Percentiles rank a stretch among this genome's conserved stretches.
These are phyloP conservation scores for Tardiomyces depauwii DNA, from an alignment of 1,139 yeast species.

Conservation along the genomic window DNA sequence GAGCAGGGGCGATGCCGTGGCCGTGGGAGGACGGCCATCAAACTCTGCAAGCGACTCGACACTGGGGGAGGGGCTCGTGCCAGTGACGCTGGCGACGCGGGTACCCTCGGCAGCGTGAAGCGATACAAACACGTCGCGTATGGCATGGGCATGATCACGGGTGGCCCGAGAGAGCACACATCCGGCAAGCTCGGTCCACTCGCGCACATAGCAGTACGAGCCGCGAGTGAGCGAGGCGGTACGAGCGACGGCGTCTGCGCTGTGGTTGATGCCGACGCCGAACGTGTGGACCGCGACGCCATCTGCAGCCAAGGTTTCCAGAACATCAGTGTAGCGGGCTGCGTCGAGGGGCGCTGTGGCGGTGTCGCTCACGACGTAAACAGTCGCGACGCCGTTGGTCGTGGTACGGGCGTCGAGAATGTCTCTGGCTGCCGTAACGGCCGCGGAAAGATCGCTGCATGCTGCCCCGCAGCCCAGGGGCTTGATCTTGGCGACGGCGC, in stretches of 20 bases:
- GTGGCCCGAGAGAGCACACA: constrained; percentile 4
- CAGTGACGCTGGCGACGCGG: constrained; percentile 7
- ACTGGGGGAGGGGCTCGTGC: constrained; percentile 1
- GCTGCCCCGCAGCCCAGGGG: not conserved
- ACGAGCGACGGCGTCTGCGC: constrained; percentile 4
- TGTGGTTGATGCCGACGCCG: constrained; percentile 7
- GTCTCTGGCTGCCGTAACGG: not conserved
- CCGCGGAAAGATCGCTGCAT: not conserved
- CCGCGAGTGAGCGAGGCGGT: constrained; percentile 4
- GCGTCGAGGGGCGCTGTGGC: not conserved
- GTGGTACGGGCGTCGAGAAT: not conserved
- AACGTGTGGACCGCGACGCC: constrained; percentile 5
- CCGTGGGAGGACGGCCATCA: not conserved
- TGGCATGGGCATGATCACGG: constrained; percentile 3
- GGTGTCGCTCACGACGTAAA: not conserved
- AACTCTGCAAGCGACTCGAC: not conserved
- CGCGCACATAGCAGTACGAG: constrained; percentile 6
- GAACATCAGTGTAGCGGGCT: not conserved
- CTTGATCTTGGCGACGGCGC: not conserved
- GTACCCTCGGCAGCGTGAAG: constrained; percentile 8
- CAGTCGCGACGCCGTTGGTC: not conserved
- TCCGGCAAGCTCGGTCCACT: constrained; percentile 6
- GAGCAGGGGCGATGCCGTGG: not conserved
- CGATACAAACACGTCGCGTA: constrained; percentile 9
- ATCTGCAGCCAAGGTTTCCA: not conserved